phyloP scores from a whole-genome alignment of 495 filamentous ascomycete genomes.

The Lepraria neglecta region DNA sequence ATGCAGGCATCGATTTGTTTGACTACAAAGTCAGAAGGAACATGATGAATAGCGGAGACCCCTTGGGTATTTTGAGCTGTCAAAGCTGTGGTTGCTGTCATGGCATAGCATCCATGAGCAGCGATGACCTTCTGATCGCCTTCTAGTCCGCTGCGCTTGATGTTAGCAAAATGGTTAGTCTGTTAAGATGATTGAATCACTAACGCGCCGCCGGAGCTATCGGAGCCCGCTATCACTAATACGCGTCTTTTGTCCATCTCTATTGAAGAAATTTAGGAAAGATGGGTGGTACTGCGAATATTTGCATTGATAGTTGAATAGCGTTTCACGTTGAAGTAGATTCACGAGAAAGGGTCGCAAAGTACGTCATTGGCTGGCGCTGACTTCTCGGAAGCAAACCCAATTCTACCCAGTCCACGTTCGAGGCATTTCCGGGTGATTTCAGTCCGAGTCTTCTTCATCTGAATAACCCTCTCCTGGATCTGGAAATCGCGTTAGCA shows the following conservation, averaged over 20 bases:
- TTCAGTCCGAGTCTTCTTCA: slow-evolving; percentile 24
- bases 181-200: slow-evolving; percentile 30
- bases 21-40: slow-evolving; percentile 69
- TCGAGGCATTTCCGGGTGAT: neutral
- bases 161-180: slow-evolving; percentile 11
- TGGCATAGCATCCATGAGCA: slow-evolving; percentile 86
- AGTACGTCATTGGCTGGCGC: slow-evolving; percentile 20
- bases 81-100: slow-evolving; percentile 91
- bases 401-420: neutral
- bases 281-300: neutral
- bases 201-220: slow-evolving; percentile 84
- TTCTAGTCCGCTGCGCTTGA: slow-evolving; percentile 69
- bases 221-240: slow-evolving; percentile 78
- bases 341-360: neutral
- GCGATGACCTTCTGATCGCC: slow-evolving; percentile 94
- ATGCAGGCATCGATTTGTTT: slow-evolving; percentile 81
- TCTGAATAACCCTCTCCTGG: slow-evolving; percentile 23
- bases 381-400: neutral
- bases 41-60: slow-evolving; percentile 71
- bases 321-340: neutral
- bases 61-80: slow-evolving; percentile 92
- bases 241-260: slow-evolving; percentile 47
- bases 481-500: slow-evolving; percentile 16
- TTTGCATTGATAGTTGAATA: neutral
- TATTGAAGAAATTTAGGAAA: neutral